Evolutionary conservation across 2,329 filamentous ascomycete genomes (phyloP).

Genomic region (Colletotrichum australisinense): DNA sequence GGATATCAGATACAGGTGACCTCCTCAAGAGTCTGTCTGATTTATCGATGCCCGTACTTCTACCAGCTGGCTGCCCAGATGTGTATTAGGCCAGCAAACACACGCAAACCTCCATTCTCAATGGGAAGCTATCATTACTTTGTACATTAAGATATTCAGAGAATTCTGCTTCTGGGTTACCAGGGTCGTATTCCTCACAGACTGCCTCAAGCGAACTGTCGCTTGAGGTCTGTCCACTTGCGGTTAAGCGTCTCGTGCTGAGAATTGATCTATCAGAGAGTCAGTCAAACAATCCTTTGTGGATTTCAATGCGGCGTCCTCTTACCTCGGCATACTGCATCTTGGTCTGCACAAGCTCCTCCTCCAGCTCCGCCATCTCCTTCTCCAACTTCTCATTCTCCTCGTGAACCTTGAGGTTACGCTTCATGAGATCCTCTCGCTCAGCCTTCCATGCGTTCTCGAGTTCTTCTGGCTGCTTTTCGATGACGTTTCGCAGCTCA

Average conservation of each 20-base stretch:
- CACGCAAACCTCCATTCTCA: slow-evolving; percentile 26
- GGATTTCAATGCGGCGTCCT: slow-evolving; percentile 37
- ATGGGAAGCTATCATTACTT: slow-evolving; percentile 35
- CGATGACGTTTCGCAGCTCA: slow-evolving; percentile 87
- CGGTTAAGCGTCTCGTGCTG: slow-evolving; percentile 78
- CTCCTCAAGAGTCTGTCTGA: slow-evolving; percentile 1
- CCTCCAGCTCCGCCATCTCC: slow-evolving; percentile 91
- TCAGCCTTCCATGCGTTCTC: slow-evolving; percentile 85
- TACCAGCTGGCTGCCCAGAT: slow-evolving; percentile 25
- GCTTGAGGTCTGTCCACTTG: slow-evolving; percentile 81
- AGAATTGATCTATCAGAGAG: slow-evolving; percentile 70
- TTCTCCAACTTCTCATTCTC: slow-evolving; percentile 91
- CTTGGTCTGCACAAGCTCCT: slow-evolving; percentile 91
- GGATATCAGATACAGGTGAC: slow-evolving; percentile 27
- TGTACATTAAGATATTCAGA: slow-evolving; percentile 35
- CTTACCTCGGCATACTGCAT: slow-evolving; percentile 95
- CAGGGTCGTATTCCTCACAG: slow-evolving; percentile 18
- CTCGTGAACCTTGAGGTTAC: slow-evolving; percentile 93
- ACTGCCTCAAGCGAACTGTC: slow-evolving; percentile 59
- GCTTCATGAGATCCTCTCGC: slow-evolving; percentile 91
- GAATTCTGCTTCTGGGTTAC: slow-evolving; percentile 33
- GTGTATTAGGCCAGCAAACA: slow-evolving; percentile 35
- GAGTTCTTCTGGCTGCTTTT: slow-evolving; percentile 89
- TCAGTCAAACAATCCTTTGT: slow-evolving; percentile 4
- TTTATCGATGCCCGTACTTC: background rate